A percentile compares a stretch with the other conserved stretches of the same genome.
Conservation (phyloP, 2,329 filamentous ascomycete genomes). For the Aspergillus terreus region DNA sequence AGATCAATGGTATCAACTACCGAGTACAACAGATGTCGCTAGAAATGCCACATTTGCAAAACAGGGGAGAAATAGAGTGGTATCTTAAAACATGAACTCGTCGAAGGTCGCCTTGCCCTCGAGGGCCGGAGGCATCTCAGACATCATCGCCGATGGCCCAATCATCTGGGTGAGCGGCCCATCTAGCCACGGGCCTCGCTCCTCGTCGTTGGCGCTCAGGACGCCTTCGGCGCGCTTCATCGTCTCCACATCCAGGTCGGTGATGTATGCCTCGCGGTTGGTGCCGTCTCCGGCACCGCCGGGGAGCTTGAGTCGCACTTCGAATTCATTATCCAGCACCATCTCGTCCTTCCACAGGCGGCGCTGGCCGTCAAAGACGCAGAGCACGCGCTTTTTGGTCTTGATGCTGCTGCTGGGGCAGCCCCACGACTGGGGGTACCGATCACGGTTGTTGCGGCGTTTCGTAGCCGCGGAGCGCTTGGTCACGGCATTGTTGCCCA, state of each 20-base stretch:
- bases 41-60: constrained; percentile 6
- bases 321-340: constrained; percentile 94
- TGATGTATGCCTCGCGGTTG: constrained; percentile 77
- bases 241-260: constrained; percentile 88
- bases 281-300: constrained; percentile 78
- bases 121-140: constrained; percentile 23
- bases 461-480: constrained; percentile 55
- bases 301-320: constrained; percentile 78
- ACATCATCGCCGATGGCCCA: constrained; percentile 30
- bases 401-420: constrained; percentile 91
- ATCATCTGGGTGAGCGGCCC: constrained; percentile 27
- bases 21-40: constrained; percentile 11
- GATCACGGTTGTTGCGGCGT: constrained; percentile 84
- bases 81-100: constrained; percentile 28
- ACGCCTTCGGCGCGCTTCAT: constrained; percentile 84
- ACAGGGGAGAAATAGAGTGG: not conserved
- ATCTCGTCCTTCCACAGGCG: constrained; percentile 97
- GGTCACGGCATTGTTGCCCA: constrained; percentile 43
- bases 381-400: constrained; percentile 95
- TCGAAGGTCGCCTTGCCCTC: constrained; percentile 35
- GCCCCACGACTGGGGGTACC: constrained; percentile 92
- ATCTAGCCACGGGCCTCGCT: constrained; percentile 76
- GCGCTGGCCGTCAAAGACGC: constrained; percentile 83
- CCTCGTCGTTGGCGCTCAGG: constrained; percentile 72
- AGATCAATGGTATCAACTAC: constrained; percentile 19